phyloP scores from a whole-genome alignment of 2,329 filamentous ascomycete genomes.

The Hypoxylon sp. region DNA sequence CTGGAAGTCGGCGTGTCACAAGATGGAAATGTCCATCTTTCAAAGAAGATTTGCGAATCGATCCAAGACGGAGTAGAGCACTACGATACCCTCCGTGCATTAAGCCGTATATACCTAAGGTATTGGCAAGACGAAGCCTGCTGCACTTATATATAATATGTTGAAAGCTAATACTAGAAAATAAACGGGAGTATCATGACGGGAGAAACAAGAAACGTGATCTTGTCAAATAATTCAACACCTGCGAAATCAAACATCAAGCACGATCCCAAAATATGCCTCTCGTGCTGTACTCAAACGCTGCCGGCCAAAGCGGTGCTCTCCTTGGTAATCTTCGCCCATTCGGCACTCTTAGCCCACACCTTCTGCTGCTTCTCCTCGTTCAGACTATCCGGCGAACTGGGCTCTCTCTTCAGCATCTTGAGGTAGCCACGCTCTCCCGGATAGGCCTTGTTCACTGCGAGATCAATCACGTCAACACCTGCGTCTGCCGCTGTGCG shows the following conservation, averaged over 20 bases:
- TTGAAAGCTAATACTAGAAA: not conserved
- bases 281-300: slow-evolving; percentile 16
- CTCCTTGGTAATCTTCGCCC: slow-evolving; percentile 42
- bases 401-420: slow-evolving; percentile 35
- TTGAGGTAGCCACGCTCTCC: slow-evolving; percentile 52
- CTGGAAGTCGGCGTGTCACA: slow-evolving; percentile 52
- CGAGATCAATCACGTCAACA: slow-evolving; percentile 33
- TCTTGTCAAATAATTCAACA: slow-evolving; percentile 6
- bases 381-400: slow-evolving; percentile 40
- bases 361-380: slow-evolving; percentile 43
- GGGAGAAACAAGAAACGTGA: slow-evolving; percentile 6
- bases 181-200: slow-evolving; percentile 4
- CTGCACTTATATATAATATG: slow-evolving; percentile 1
- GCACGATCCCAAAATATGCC: not conserved
- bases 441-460: slow-evolving; percentile 42
- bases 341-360: slow-evolving; percentile 44
- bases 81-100: not conserved
- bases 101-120: not conserved
- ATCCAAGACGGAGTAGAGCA: slow-evolving; percentile 21
- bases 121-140: slow-evolving; percentile 3
- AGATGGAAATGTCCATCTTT: slow-evolving; percentile 51
- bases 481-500: slow-evolving; percentile 48
- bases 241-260: not conserved
- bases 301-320: slow-evolving; percentile 31
- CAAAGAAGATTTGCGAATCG: slow-evolving; percentile 45